Percentiles rank a stretch among this genome's conserved stretches.
Evolutionary conservation across 495 filamentous ascomycete genomes (phyloP).

Genomic region (Apodospora peruviana): DNA sequence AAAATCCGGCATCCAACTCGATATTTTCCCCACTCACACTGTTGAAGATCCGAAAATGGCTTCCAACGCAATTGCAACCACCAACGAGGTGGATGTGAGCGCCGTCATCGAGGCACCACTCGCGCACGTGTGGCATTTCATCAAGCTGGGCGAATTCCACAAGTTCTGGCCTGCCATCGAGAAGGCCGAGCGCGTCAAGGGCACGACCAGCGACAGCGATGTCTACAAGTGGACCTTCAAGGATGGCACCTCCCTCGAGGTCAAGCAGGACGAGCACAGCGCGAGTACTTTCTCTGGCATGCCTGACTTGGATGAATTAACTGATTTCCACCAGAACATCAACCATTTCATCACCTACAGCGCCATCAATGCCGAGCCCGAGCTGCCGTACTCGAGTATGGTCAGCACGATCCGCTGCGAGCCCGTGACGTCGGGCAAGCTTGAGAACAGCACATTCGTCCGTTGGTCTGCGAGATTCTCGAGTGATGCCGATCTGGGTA

Average conservation of each 20-base stretch:
- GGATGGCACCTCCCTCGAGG: slow-evolving; percentile 56
- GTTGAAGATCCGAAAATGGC: too few species aligned
- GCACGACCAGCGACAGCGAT: slow-evolving; percentile 54
- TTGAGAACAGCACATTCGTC: slow-evolving; percentile 56
- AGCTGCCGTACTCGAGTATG: slow-evolving; percentile 54
- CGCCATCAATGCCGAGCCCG: slow-evolving; percentile 55
- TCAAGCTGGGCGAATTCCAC: slow-evolving; percentile 58
- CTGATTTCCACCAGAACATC: slow-evolving; percentile 43
- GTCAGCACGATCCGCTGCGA: slow-evolving; percentile 58
- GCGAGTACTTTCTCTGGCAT: slow-evolving; percentile 29
- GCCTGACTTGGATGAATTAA: not conserved
- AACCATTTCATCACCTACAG: slow-evolving; percentile 67
- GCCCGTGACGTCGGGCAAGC: slow-evolving; percentile 53
- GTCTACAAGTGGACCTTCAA: slow-evolving; percentile 60
- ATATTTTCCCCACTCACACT: too few species aligned
- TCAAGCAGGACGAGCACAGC: slow-evolving; percentile 68
- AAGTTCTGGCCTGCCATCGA: slow-evolving; percentile 54
- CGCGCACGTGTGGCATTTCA: slow-evolving; percentile 59
- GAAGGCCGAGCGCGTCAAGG: slow-evolving; percentile 53
- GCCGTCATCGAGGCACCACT: slow-evolving; percentile 58
- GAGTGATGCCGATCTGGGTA: slow-evolving; percentile 63
- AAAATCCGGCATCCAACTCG: too few species aligned
- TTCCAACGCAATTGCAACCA: slow-evolving; percentile 48
- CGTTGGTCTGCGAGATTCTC: slow-evolving; percentile 61
- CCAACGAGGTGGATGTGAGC: slow-evolving; percentile 58